Conservation (phyloP, 106 monocot genomes). For the Hemerocallis citrina region DNA sequence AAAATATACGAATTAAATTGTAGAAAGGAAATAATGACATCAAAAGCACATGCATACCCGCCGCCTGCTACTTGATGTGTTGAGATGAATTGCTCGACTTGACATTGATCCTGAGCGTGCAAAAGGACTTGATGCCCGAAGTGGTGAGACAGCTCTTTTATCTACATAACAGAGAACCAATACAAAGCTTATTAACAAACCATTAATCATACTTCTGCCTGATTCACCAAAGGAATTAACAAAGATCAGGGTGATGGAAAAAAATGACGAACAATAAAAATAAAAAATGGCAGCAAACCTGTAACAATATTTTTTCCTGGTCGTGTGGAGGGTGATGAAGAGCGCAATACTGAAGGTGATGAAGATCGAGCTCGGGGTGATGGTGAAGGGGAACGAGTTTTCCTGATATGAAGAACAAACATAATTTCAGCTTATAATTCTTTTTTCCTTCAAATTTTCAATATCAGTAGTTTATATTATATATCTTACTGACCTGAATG, state of each 20-base stretch:
- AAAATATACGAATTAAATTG: too few species aligned
- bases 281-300: slow-evolving; percentile 8
- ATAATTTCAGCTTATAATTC: neutral
- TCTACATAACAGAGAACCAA: slow-evolving; percentile 20
- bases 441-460: neutral
- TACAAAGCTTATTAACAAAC: neutral
- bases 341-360: slow-evolving; percentile 33
- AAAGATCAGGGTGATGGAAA: too few species aligned
- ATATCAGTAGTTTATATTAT: neutral
- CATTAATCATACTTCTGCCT: neutral
- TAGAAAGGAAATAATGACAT: too few species aligned
- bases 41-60: slow-evolving; percentile 38
- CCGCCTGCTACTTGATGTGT: slow-evolving; percentile 24
- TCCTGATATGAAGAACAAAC: slow-evolving; percentile 23
- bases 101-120: slow-evolving; percentile 47
- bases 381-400: slow-evolving; percentile 20
- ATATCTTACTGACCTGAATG: slow-evolving; percentile 31
- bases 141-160: slow-evolving; percentile 33
- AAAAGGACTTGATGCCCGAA: slow-evolving; percentile 27
- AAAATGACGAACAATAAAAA: neutral
- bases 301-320: slow-evolving; percentile 10
- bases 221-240: too few species aligned
- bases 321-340: slow-evolving; percentile 32
- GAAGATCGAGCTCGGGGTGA: slow-evolving; percentile 18
- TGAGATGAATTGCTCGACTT: slow-evolving; percentile 21